phyloP scores from a whole-genome alignment of 1,284 basidiomycete species.

The Heterobasidion parviporum region DNA sequence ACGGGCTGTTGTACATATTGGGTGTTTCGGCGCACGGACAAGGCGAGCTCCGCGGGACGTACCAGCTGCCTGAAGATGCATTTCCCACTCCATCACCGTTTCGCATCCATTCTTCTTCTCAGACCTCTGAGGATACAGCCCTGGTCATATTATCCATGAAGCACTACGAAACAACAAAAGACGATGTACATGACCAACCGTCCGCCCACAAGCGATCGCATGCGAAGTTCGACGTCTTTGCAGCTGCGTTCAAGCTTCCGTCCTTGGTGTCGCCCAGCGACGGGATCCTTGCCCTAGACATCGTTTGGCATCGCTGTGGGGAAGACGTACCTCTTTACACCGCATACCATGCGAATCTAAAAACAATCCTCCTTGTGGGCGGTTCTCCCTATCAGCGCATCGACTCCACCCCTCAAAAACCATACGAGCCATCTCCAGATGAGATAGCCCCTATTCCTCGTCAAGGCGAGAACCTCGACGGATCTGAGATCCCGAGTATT shows the following conservation, averaged over 20 bases:
- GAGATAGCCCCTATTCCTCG: constrained; percentile 65
- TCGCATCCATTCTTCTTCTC: constrained; percentile 41
- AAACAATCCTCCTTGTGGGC: constrained; percentile 50
- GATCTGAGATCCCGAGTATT: constrained; percentile 9
- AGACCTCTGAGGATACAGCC: constrained; percentile 27
- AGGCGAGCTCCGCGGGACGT: constrained; percentile 44
- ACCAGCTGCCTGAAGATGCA: constrained; percentile 33
- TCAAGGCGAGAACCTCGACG: constrained; percentile 44
- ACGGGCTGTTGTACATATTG: constrained; percentile 60
- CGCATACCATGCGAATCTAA: constrained; percentile 36
- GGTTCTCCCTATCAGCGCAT: constrained; percentile 42
- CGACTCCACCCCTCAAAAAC: constrained; percentile 19
- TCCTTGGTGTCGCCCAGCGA: constrained; percentile 19
- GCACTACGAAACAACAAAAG: constrained; percentile 24
- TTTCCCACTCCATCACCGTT: constrained; percentile 38
- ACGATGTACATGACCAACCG: constrained; percentile 3
- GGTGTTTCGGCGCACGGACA: constrained; percentile 25
- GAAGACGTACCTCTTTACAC: constrained; percentile 63
- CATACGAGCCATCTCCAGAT: constrained; percentile 50
- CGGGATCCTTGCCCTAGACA: constrained; percentile 30
- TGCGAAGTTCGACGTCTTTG: constrained; percentile 57
- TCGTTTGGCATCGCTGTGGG: constrained; percentile 65
- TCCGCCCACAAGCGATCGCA: constrained; percentile 7
- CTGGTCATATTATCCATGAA: constrained; percentile 51
- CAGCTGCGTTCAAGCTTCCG: constrained; percentile 41